Evolutionary conservation across 116 monocot species (phyloP).

Genomic region (Trichopus zeylanicus): DNA sequence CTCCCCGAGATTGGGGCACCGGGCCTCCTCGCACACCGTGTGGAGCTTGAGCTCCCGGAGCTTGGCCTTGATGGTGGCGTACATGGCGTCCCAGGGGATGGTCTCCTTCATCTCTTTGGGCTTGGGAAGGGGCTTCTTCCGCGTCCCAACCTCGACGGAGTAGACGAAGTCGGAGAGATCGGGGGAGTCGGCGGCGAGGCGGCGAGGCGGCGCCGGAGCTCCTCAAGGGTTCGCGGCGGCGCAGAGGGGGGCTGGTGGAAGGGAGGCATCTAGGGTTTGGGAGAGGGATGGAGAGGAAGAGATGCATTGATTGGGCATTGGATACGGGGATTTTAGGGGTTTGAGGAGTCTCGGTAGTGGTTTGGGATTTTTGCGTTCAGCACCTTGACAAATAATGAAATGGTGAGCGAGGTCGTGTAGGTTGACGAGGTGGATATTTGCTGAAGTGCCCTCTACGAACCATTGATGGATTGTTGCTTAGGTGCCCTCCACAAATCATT

Average conservation of each 20-base stretch:
- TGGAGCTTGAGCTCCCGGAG: constrained; percentile 83
- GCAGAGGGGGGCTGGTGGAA: too few relatives aligned
- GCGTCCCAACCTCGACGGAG: constrained; percentile 85
- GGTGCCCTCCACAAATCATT: too few relatives aligned
- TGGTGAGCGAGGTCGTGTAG: too few relatives aligned
- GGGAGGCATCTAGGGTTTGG: constrained; percentile 15
- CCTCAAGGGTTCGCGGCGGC: too few relatives aligned
- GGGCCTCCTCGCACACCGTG: constrained; percentile 94
- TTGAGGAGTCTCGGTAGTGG: constrained; percentile 19
- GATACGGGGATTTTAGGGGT: constrained; percentile 6
- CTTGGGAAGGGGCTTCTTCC: constrained; percentile 80
- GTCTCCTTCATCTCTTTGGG: constrained; percentile 93
- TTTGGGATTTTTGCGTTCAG: constrained; percentile 19
- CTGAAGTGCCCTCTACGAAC: too few relatives aligned
- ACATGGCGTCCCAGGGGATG: constrained; percentile 75
- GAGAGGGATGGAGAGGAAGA: constrained; percentile 6
- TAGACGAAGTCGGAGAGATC: constrained; percentile 28
- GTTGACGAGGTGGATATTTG: too few relatives aligned
- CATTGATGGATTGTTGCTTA: too few relatives aligned
- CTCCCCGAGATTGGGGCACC: constrained; percentile 87
- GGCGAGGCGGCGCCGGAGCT: too few relatives aligned
- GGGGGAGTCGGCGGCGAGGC: constrained; percentile 1
- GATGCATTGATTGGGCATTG: constrained; percentile 8
- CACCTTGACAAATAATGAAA: too few relatives aligned
- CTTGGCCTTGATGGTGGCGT: constrained; percentile 84